Conservation (phyloP, 129 eudicot species). For the Deinandra increscens region DNA sequence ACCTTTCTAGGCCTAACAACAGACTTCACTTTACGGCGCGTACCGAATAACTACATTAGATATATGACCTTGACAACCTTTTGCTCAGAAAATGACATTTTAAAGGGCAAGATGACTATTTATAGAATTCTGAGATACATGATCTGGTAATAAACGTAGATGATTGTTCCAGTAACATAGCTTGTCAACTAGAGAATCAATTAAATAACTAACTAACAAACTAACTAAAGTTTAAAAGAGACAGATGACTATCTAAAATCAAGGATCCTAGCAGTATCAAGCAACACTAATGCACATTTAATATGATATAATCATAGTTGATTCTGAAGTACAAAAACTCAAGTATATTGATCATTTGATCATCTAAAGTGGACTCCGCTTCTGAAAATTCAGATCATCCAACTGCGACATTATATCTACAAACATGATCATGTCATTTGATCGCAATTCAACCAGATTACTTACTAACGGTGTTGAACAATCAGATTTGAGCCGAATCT, state of each 20-base stretch:
- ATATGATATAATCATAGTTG: constrained; percentile 2
- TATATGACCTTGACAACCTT: neutral
- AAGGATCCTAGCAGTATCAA: neutral
- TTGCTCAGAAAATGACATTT: neutral
- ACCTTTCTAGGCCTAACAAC: neutral
- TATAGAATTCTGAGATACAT: neutral
- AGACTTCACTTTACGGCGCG: neutral
- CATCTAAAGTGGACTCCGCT: constrained; percentile 4
- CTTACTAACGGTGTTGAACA: neutral
- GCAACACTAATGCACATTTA: neutral
- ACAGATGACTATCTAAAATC: constrained; percentile 19
- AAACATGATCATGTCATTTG: neutral
- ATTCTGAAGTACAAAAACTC: neutral
- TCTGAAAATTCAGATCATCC: neutral
- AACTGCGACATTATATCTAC: neutral
- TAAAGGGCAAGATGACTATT: neutral
- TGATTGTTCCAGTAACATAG: neutral
- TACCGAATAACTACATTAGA: neutral
- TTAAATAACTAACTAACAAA: neutral
- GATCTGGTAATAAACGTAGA: neutral
- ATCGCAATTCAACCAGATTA: neutral
- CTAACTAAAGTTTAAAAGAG: neutral
- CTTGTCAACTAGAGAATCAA: neutral
- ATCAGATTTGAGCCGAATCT: constrained; percentile 15
- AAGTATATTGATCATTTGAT: neutral